Percentiles rank a stretch among this genome's conserved stretches.
Conservation (phyloP, 2,329 filamentous ascomycete genomes). For the Alternaria novae-zelandiae region DNA sequence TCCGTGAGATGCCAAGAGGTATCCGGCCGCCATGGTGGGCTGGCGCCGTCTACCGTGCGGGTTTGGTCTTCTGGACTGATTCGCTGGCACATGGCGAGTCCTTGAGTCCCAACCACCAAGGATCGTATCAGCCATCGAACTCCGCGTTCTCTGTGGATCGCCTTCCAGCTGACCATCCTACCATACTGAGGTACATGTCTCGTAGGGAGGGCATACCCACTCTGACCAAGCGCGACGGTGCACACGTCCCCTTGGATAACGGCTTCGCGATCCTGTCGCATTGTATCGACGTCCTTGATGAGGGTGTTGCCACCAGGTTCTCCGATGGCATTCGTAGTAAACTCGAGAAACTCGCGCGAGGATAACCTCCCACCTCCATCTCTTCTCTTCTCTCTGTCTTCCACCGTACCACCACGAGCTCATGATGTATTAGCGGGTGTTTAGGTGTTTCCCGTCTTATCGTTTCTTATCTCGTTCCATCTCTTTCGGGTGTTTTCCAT, state of each 20-base stretch:
- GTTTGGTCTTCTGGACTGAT: conserved; percentile 54
- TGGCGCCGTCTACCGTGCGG: conserved; percentile 71
- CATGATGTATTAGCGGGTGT: conserved; percentile 10
- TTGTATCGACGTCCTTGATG: conserved; percentile 61
- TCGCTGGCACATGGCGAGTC: conserved; percentile 61
- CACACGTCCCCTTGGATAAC: conserved; percentile 55
- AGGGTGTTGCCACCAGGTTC: conserved; percentile 59
- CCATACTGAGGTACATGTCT: conserved; percentile 59
- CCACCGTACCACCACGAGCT: not conserved
- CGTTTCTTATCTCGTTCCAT: conserved; percentile 10
- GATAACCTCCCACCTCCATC: conserved; percentile 15
- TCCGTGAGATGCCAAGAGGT: conserved; percentile 65
- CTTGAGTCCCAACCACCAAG: conserved; percentile 43
- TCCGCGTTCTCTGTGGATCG: conserved; percentile 60
- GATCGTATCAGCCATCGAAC: conserved; percentile 41
- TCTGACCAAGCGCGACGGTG: conserved; percentile 58
- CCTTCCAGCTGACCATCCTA: conserved; percentile 58
- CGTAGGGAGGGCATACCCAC: conserved; percentile 61
- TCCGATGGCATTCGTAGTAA: conserved; percentile 63
- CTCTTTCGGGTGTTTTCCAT: conserved; percentile 21
- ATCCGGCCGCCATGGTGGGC: conserved; percentile 73
- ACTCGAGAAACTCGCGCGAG: conserved; percentile 54
- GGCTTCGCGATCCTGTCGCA: conserved; percentile 58
- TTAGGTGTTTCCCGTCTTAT: conserved; percentile 4
- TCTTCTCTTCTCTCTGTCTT: conserved; percentile 7